Evolutionary conservation across 2,329 filamentous ascomycete species (phyloP).

Genomic region (Aspergillus sp.): DNA sequence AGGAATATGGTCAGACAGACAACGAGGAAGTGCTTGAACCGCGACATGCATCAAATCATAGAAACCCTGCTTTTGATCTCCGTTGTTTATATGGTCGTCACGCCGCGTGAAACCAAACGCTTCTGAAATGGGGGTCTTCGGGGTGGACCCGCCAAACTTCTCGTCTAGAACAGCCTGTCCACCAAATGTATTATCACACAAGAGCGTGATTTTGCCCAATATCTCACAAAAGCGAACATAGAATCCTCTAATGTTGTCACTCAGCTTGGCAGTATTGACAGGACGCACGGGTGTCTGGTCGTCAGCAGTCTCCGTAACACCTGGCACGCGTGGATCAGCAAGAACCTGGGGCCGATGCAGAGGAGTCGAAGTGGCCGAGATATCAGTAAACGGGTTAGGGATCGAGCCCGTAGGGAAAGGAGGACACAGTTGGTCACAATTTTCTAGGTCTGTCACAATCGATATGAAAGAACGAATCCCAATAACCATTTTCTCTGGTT

Average conservation of each 20-base stretch:
- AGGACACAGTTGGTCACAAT: conserved; percentile 66
- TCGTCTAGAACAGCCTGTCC: conserved; percentile 93
- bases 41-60: conserved; percentile 94
- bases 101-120: conserved; percentile 84
- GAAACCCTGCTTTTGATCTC: conserved; percentile 86
- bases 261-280: conserved; percentile 56
- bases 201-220: conserved; percentile 86
- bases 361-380: conserved; percentile 25
- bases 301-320: conserved; percentile 21
- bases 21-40: conserved; percentile 90
- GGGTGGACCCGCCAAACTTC: conserved; percentile 78
- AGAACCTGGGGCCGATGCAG: conserved; percentile 32
- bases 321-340: conserved; percentile 27
- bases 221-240: conserved; percentile 92
- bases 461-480: conserved; percentile 90
- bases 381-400: conserved; percentile 31
- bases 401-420: conserved; percentile 68
- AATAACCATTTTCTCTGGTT: conserved; percentile 95
- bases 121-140: conserved; percentile 91
- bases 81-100: conserved; percentile 65
- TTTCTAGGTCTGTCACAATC: conserved; percentile 89
- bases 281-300: conserved; percentile 36
- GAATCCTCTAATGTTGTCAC: conserved; percentile 72
- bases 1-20: conserved; percentile 80
- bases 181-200: conserved; percentile 95